phyloP scores from a whole-genome alignment of 192 early-diverging fungal species.

The Borealophlyctis nickersoniae region DNA sequence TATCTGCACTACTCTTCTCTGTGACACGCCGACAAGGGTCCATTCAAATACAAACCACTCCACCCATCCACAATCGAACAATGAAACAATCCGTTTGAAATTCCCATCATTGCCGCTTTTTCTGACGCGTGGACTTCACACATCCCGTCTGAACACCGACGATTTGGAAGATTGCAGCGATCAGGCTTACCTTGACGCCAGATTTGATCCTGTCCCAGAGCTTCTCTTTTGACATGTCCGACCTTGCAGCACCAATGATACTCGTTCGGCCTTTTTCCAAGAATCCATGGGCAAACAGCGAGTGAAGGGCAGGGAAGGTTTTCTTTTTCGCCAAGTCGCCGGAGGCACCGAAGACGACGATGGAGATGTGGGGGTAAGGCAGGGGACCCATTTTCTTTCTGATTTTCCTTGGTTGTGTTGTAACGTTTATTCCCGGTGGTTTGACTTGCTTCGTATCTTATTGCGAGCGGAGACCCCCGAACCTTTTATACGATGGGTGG shows the following conservation, averaged over 20 bases:
- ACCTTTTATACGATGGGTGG: too few species aligned
- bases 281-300: constrained; percentile 68
- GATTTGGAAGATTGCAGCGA: background rate
- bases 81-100: too few species aligned
- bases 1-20: too few species aligned
- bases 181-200: constrained; percentile 44
- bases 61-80: too few species aligned
- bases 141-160: background rate
- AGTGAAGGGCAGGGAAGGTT: constrained; percentile 84
- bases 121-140: too few species aligned
- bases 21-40: too few species aligned
- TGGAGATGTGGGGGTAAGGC: constrained; percentile 19
- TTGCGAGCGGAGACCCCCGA: too few species aligned
- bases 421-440: too few species aligned
- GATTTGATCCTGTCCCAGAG: constrained; percentile 62
- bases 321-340: constrained; percentile 91
- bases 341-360: constrained; percentile 79
- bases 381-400: too few species aligned
- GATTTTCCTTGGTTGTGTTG: too few species aligned
- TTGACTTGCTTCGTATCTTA: too few species aligned
- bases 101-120: too few species aligned
- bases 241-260: constrained; percentile 82
- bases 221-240: constrained; percentile 58
- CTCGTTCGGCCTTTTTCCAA: constrained; percentile 56
- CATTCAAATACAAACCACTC: background rate